These are phyloP conservation scores for Serendipita indica DNA, from an alignment of 768 basidiomycete species.

Conservation along the genomic window DNA sequence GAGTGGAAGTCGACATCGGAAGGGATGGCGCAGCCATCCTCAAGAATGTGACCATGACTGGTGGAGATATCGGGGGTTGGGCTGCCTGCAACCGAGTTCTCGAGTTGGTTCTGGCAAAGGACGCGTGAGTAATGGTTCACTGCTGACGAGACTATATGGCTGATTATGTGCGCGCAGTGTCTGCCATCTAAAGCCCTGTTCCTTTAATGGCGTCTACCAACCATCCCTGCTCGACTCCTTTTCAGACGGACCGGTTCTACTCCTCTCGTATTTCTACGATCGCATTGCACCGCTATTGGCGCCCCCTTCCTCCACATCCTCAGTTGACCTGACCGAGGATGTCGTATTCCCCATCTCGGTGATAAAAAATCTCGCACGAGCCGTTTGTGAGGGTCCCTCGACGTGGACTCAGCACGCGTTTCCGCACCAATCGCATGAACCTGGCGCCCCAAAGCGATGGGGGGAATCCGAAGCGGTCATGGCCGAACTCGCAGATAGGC, in stretches of 20 bases:
- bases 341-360: slow-evolving; percentile 34
- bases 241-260: slow-evolving; percentile 65
- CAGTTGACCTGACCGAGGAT: neutral
- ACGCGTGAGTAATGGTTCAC: slow-evolving; percentile 47
- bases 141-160: neutral
- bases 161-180: slow-evolving; percentile 32
- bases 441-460: slow-evolving; percentile 25
- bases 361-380: slow-evolving; percentile 47
- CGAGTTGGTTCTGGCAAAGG: slow-evolving; percentile 86
- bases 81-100: slow-evolving; percentile 74
- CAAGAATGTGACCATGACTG: slow-evolving; percentile 71
- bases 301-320: slow-evolving; percentile 16
- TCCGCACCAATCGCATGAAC: neutral
- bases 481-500: slow-evolving; percentile 61
- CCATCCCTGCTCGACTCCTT: slow-evolving; percentile 83
- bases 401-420: slow-evolving; percentile 32
- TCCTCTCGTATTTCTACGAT: slow-evolving; percentile 98
- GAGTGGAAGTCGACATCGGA: slow-evolving; percentile 44
- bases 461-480: slow-evolving; percentile 32
- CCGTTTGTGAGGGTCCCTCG: slow-evolving; percentile 55
- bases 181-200: slow-evolving; percentile 86
- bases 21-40: slow-evolving; percentile 23
- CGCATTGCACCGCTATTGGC: slow-evolving; percentile 66
- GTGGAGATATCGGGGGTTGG: slow-evolving; percentile 67
- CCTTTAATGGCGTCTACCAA: slow-evolving; percentile 96